Evolutionary conservation across 345 rosid genomes (phyloP).

Genomic region (Pistacia integerrima): DNA sequence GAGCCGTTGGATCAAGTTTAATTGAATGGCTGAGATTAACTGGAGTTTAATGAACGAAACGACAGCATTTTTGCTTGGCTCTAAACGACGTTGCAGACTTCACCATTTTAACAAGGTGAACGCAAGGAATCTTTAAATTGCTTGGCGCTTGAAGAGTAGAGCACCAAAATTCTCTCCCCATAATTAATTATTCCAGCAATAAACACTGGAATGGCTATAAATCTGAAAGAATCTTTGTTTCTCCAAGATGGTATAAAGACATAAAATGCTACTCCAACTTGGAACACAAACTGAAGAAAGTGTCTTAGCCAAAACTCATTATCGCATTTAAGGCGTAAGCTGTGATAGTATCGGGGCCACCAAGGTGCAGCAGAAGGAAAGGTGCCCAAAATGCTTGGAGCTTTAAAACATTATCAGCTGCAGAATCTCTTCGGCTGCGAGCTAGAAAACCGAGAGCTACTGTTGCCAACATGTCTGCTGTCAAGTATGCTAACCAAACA

Average conservation of each 20-base stretch:
- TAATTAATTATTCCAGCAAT: neutral
- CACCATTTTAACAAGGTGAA: too few species aligned
- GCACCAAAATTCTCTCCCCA: conserved; percentile 9
- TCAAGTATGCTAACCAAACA: conserved; percentile 19
- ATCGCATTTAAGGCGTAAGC: too few species aligned
- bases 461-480: conserved; percentile 22
- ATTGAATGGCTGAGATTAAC: too few species aligned
- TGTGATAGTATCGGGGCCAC: too few species aligned
- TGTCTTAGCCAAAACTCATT: too few species aligned
- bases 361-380: too few species aligned
- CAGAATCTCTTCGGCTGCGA: neutral
- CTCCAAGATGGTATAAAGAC: conserved; percentile 20
- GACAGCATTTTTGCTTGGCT: too few species aligned
- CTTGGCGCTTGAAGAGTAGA: neutral
- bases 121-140: neutral
- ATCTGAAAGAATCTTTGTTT: conserved; percentile 16
- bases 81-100: too few species aligned
- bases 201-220: conserved; percentile 14
- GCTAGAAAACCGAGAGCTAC: conserved; percentile 9
- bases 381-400: conserved; percentile 22
- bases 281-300: neutral
- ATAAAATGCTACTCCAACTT: conserved; percentile 26
- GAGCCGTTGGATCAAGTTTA: too few species aligned
- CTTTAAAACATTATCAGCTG: neutral
- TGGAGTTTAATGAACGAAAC: too few species aligned